Conservation (phyloP, 2,329 filamentous ascomycete genomes). For the Colletotrichum lindemuthianum region DNA sequence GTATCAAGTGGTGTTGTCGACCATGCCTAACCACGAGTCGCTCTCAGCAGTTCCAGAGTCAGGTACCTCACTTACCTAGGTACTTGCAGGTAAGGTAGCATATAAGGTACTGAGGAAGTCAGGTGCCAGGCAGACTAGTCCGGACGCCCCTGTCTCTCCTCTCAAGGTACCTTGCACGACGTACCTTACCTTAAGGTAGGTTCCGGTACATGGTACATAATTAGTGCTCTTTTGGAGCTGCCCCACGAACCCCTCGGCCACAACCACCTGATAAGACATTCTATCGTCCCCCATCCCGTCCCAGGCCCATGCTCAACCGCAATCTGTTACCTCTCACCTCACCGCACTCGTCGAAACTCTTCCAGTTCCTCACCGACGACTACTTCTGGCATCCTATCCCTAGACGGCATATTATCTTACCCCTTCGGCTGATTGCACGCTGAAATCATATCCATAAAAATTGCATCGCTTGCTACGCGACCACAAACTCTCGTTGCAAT, state of each 20-base stretch:
- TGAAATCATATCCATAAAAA: conserved; percentile 2
- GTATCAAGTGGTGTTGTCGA: too few relatives aligned
- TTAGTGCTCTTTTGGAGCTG: background rate
- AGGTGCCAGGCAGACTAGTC: too few relatives aligned
- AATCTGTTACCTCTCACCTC: conserved; percentile 32
- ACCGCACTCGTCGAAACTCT: conserved; percentile 4
- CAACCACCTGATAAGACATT: conserved; percentile 22
- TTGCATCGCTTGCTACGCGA: background rate
- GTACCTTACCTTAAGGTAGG: too few relatives aligned
- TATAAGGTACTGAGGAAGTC: too few relatives aligned
- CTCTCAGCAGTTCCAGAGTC: too few relatives aligned
- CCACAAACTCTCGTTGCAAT: conserved; percentile 17
- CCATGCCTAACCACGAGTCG: too few relatives aligned
- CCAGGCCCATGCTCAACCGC: conserved; percentile 12
- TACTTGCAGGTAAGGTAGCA: too few relatives aligned
- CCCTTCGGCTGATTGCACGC: background rate
- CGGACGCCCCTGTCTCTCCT: too few relatives aligned
- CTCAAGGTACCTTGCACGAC: too few relatives aligned
- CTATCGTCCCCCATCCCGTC: conserved; percentile 12
- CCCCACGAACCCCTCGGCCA: conserved; percentile 30
- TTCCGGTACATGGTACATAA: too few relatives aligned
- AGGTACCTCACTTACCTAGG: too few relatives aligned
- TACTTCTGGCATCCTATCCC: background rate
- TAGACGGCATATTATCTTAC: conserved; percentile 6
- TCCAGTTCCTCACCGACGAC: conserved; percentile 20